A percentile compares a stretch with the other conserved stretches of the same genome.
Conservation (phyloP, 306 rosid species). For the Cucurbita argyrosperma region DNA sequence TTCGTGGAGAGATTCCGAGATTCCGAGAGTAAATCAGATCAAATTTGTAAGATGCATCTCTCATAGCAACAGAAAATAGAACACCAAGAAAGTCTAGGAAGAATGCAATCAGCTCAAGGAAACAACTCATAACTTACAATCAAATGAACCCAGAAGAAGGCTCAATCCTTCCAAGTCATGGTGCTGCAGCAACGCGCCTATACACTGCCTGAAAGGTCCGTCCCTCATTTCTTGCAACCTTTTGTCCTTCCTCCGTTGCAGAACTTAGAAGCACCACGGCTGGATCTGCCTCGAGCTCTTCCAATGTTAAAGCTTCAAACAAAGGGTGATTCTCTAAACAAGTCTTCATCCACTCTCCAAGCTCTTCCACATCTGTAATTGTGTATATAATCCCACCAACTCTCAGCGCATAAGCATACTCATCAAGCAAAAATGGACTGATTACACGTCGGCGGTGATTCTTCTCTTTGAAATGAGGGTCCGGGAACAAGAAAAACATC, state of each 20-base stretch:
- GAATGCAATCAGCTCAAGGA: neutral
- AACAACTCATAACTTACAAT: neutral
- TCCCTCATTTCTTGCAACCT: conserved; percentile 90
- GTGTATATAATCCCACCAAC: conserved; percentile 88
- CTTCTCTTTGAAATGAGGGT: conserved; percentile 99
- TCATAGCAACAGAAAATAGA: neutral
- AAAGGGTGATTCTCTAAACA: conserved; percentile 77
- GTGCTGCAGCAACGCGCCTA: conserved; percentile 42
- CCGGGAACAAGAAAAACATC: conserved; percentile 94
- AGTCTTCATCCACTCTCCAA: conserved; percentile 86
- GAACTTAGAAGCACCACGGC: conserved; percentile 55
- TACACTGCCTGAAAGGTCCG: conserved; percentile 65
- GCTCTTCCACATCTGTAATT: conserved; percentile 88
- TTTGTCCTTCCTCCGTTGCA: conserved; percentile 96
- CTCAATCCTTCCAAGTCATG: conserved; percentile 12
- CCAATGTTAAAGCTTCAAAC: conserved; percentile 55
- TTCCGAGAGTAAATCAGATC: neutral
- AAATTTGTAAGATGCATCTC: neutral
- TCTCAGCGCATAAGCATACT: conserved; percentile 64
- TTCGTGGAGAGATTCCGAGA: neutral
- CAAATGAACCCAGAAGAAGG: neutral
- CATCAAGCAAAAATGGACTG: conserved; percentile 76
- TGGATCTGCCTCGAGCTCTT: conserved; percentile 78
- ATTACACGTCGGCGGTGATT: conserved; percentile 88
- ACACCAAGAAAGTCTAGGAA: neutral